Percentiles rank a stretch among this genome's conserved stretches.
phyloP scores from a whole-genome alignment of 371 early-diverging fungal species.

The Mortierella sp. region DNA sequence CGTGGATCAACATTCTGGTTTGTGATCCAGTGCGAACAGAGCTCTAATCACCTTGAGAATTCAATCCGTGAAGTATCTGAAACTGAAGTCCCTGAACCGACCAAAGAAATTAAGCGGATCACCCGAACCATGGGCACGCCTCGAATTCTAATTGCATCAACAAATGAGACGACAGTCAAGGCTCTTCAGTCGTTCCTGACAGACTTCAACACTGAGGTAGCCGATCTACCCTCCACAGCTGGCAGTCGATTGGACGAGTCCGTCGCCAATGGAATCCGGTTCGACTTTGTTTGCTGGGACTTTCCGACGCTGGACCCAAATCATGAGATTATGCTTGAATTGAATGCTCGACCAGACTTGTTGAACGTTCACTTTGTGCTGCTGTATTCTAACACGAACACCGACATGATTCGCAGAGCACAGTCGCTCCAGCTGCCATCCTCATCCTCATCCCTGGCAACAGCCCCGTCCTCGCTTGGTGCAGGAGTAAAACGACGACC shows the following conservation, averaged over 20 bases:
- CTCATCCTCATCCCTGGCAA: constrained; percentile 11
- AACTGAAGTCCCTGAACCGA: constrained; percentile 33
- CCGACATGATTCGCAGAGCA: constrained; percentile 35
- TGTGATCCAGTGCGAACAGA: constrained; percentile 43
- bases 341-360: constrained; percentile 30
- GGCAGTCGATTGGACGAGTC: constrained; percentile 45
- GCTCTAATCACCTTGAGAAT: constrained; percentile 8
- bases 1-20: constrained; percentile 59
- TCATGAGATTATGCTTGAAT: constrained; percentile 36
- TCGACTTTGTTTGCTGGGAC: constrained; percentile 54
- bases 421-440: constrained; percentile 45
- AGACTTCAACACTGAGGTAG: constrained; percentile 46
- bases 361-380: constrained; percentile 48
- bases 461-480: background rate
- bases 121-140: constrained; percentile 45
- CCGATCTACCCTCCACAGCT: constrained; percentile 31
- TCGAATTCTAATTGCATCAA: constrained; percentile 46
- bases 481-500: constrained; percentile 22
- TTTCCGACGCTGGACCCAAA: constrained; percentile 44
- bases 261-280: constrained; percentile 41
- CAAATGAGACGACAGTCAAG: constrained; percentile 33
- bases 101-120: constrained; percentile 50
- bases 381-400: constrained; percentile 23
- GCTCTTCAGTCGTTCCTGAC: constrained; percentile 30
- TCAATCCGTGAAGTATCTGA: constrained; percentile 10